These are phyloP conservation scores for Neurospora hispaniola DNA, from an alignment of 495 filamentous ascomycete genomes.

Conservation along the genomic window DNA sequence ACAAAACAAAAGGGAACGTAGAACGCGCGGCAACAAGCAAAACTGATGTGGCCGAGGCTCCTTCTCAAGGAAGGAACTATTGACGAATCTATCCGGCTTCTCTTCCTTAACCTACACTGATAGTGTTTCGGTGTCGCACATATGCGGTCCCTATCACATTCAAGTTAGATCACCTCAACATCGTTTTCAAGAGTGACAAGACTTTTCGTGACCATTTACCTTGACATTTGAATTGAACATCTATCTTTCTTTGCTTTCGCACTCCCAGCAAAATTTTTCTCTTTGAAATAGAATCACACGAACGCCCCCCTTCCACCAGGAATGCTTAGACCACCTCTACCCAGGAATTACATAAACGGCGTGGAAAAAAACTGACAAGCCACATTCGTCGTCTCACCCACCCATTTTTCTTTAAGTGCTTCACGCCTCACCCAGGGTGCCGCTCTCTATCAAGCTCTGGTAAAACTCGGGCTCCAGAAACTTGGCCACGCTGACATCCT, in stretches of 20 bases:
- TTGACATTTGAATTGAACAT: neutral
- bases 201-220: neutral
- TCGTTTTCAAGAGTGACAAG: neutral
- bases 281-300: neutral
- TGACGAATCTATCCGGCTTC: neutral
- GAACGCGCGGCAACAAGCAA: neutral
- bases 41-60: neutral
- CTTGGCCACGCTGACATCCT: conserved; percentile 90
- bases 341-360: neutral
- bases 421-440: conserved; percentile 52
- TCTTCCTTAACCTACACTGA: neutral
- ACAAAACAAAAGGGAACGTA: neutral
- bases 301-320: neutral
- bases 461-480: conserved; percentile 93
- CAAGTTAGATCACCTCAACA: neutral
- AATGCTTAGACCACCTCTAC: neutral
- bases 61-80: neutral
- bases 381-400: conserved; percentile 12
- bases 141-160: neutral
- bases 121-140: neutral
- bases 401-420: neutral
- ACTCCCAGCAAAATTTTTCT: neutral
- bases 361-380: neutral
- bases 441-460: conserved; percentile 76
- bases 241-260: neutral